These are phyloP conservation scores for Acer saccharum DNA, from an alignment of 345 rosid species.

Conservation along the genomic window DNA sequence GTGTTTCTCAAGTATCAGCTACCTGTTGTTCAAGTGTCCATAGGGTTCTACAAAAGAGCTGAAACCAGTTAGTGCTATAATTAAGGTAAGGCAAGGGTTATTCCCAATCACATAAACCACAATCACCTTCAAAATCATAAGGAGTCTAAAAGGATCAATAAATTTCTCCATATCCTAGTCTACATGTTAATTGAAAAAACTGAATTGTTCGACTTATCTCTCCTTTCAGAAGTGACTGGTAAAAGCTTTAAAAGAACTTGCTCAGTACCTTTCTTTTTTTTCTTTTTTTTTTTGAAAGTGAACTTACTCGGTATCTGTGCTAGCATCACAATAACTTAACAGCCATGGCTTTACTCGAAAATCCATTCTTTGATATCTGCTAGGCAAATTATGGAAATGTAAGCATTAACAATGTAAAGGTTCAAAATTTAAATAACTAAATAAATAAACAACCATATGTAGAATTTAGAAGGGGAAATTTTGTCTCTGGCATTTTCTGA, in stretches of 20 bases:
- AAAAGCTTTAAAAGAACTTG: conserved; percentile 33
- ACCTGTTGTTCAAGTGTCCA: not conserved
- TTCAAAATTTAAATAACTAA: conserved; percentile 7
- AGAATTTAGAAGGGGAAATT: not conserved
- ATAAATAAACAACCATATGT: not conserved
- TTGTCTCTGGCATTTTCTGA: not conserved
- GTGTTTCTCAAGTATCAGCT: not conserved
- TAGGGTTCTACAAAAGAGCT: not conserved
- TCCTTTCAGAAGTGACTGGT: not conserved
- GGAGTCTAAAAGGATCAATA: not conserved
- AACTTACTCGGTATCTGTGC: conserved; percentile 53
- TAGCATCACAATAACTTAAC: conserved; percentile 59
- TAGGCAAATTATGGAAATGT: conserved; percentile 17
- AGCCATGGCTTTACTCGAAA: conserved; percentile 83
- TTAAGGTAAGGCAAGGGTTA: not conserved
- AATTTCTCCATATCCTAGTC: too few relatives aligned
- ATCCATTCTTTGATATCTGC: conserved; percentile 87
- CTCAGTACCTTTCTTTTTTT: conserved; percentile 32
- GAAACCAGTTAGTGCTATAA: not conserved
- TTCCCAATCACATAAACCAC: not conserved
- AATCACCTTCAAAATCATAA: not conserved
- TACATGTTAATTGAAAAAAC: too few relatives aligned
- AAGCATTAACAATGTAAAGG: conserved; percentile 8
- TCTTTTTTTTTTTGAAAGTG: not conserved
- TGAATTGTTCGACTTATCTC: too few relatives aligned